These are phyloP conservation scores for Colletotrichum caudatum DNA, from an alignment of 2,329 filamentous ascomycete genomes.

Conservation along the genomic window DNA sequence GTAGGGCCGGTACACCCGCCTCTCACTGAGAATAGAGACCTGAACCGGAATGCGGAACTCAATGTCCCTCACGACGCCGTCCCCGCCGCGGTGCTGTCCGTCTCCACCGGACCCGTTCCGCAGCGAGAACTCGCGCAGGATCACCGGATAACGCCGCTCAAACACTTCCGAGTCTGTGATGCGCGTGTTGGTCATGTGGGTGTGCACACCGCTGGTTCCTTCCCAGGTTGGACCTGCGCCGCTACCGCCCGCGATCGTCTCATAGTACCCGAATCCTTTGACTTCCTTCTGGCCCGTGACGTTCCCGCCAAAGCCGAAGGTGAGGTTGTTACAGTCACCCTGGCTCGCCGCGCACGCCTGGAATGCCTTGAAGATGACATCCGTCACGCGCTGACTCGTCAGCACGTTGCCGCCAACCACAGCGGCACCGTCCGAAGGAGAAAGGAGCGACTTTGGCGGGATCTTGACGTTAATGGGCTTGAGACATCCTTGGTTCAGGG, in stretches of 20 bases:
- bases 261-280: slow-evolving; percentile 63
- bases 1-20: slow-evolving; percentile 82
- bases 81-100: slow-evolving; percentile 76
- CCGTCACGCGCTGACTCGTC: slow-evolving; percentile 58
- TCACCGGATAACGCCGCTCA: slow-evolving; percentile 72
- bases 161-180: slow-evolving; percentile 70
- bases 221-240: slow-evolving; percentile 73
- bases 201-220: slow-evolving; percentile 59
- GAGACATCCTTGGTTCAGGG: slow-evolving; percentile 85
- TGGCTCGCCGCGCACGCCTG: slow-evolving; percentile 82
- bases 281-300: slow-evolving; percentile 52
- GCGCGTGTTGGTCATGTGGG: slow-evolving; percentile 80
- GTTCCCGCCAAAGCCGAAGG: slow-evolving; percentile 77
- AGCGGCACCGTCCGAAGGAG: slow-evolving; percentile 80
- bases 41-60: slow-evolving; percentile 83
- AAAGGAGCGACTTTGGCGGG: slow-evolving; percentile 78
- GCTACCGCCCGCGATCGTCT: slow-evolving; percentile 74
- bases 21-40: slow-evolving; percentile 81
- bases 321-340: slow-evolving; percentile 86
- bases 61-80: slow-evolving; percentile 82
- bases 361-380: slow-evolving; percentile 74
- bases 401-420: slow-evolving; percentile 85
- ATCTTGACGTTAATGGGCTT: slow-evolving; percentile 81
- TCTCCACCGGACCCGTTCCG: slow-evolving; percentile 71
- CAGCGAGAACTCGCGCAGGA: slow-evolving; percentile 77